Evolutionary conservation across 441 rosid species (phyloP).

Genomic region (Macaranga tanarius): DNA sequence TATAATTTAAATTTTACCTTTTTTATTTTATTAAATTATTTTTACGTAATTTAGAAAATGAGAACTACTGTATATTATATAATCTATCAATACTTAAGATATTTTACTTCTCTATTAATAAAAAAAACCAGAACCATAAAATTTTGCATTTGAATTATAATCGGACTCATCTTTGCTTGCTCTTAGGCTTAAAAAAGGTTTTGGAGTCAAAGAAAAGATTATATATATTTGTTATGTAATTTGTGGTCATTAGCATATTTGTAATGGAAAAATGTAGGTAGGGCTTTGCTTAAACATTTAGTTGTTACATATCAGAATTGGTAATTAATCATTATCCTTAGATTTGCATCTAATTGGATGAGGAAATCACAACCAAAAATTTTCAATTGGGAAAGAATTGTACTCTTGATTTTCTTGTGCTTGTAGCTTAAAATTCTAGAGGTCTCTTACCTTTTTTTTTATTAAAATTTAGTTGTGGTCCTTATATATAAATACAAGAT

Average conservation of each 20-base stretch:
- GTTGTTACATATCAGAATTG: background rate
- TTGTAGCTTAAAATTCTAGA: background rate
- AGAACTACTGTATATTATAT: no score
- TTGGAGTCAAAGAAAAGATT: background rate
- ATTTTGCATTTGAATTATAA: no score
- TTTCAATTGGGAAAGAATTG: background rate
- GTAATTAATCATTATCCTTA: background rate
- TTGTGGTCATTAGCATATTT: background rate
- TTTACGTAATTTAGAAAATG: no score
- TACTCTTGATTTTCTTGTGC: background rate
- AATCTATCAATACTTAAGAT: no score
- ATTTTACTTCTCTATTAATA: no score
- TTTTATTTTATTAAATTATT: no score
- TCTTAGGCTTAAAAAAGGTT: background rate
- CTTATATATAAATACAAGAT: no score
- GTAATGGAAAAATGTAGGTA: background rate
- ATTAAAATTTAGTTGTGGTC: no score
- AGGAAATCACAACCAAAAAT: background rate
- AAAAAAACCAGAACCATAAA: no score
- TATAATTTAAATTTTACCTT: no score
- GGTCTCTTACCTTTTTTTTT: background rate
- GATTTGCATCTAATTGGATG: background rate
- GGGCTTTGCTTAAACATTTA: background rate
- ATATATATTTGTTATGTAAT: background rate
- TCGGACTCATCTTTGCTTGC: no score